These are phyloP conservation scores for Cytidiella melzeri DNA, from an alignment of 768 basidiomycete genomes.

Conservation along the genomic window DNA sequence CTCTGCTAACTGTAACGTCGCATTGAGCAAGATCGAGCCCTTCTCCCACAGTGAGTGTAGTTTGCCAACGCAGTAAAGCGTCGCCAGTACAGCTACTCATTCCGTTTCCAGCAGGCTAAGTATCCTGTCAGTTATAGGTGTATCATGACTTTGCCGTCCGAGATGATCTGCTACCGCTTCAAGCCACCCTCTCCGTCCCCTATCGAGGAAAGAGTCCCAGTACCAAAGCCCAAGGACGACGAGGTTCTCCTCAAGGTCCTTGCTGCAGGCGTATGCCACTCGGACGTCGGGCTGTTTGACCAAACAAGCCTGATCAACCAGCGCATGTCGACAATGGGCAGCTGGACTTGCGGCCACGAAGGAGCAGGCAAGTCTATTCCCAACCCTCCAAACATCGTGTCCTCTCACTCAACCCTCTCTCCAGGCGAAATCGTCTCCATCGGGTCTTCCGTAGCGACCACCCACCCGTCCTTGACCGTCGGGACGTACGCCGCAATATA, in stretches of 20 bases:
- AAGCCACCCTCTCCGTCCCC: slow-evolving; percentile 9
- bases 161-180: slow-evolving; percentile 17
- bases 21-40: too few relatives aligned
- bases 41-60: too few relatives aligned
- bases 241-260: slow-evolving; percentile 18
- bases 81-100: too few relatives aligned
- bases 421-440: slow-evolving; percentile 11
- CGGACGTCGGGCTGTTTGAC: slow-evolving; percentile 10
- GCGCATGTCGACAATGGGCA: neutral
- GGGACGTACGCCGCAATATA: slow-evolving; percentile 19
- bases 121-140: too few relatives aligned
- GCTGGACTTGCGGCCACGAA: slow-evolving; percentile 17
- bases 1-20: too few relatives aligned
- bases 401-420: neutral
- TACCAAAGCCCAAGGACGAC: slow-evolving; percentile 12
- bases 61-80: too few relatives aligned
- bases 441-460: slow-evolving; percentile 9
- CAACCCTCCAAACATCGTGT: neutral
- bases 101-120: too few relatives aligned
- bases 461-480: slow-evolving; percentile 3
- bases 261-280: slow-evolving; percentile 20
- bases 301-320: neutral
- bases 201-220: slow-evolving; percentile 8
- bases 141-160: neutral
- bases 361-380: too few relatives aligned